phyloP scores from a whole-genome alignment of 352 stramenopile genomes.

The Phytophthora tentaculata region DNA sequence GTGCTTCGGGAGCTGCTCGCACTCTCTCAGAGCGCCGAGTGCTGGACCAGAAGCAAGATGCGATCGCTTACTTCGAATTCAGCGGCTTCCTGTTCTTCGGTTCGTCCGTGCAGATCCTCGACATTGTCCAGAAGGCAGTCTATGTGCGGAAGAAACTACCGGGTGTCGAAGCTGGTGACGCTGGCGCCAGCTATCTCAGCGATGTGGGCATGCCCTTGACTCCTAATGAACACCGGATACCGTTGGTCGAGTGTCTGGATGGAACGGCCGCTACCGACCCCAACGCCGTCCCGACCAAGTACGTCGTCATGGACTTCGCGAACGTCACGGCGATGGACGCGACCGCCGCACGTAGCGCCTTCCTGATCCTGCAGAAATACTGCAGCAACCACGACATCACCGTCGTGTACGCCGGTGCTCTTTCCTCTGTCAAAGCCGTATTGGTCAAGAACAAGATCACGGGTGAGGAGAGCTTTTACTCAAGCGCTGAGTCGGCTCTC shows the following conservation, averaged over 20 bases:
- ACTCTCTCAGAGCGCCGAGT: slow-evolving; percentile 53
- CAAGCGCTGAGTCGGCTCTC: slow-evolving; percentile 59
- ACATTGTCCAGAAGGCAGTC: slow-evolving; percentile 72
- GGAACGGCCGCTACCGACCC: slow-evolving; percentile 45
- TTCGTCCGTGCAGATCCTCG: slow-evolving; percentile 78
- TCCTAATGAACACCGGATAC: slow-evolving; percentile 34
- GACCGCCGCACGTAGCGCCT: slow-evolving; percentile 74
- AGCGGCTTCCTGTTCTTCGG: slow-evolving; percentile 87
- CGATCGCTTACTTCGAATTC: slow-evolving; percentile 78
- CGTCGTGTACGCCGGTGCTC: slow-evolving; percentile 63
- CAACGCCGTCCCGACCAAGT: slow-evolving; percentile 58
- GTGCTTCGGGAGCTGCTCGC: slow-evolving; percentile 51
- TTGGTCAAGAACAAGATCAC: slow-evolving; percentile 74
- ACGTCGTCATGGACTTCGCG: slow-evolving; percentile 86
- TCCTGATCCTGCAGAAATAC: slow-evolving; percentile 83
- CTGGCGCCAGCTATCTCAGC: background rate
- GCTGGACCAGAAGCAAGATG: slow-evolving; percentile 56
- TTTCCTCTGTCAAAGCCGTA: slow-evolving; percentile 55
- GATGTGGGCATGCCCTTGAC: slow-evolving; percentile 46
- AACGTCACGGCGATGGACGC: slow-evolving; percentile 86
- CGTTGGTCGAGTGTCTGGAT: slow-evolving; percentile 68
- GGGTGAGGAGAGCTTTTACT: background rate
- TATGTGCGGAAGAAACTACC: slow-evolving; percentile 43
- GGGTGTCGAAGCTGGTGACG: background rate
- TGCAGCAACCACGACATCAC: slow-evolving; percentile 68